Percentiles rank a stretch among this genome's conserved stretches.
Evolutionary conservation across 768 basidiomycete species (phyloP).

Genomic region (Tylopilus rubrobrunneus): DNA sequence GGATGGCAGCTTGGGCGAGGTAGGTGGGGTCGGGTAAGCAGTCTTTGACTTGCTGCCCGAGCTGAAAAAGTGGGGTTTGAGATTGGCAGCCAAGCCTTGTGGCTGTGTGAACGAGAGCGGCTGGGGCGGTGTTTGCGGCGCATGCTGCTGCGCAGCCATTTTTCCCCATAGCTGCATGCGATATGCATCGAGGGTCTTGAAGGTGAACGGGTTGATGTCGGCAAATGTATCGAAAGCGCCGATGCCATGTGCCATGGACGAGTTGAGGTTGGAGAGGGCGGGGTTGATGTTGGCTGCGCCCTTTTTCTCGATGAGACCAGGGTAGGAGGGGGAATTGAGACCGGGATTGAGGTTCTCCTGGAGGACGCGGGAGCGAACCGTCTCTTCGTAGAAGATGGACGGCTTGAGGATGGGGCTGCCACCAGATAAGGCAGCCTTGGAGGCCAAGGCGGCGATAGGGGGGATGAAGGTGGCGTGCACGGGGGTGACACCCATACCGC

Average conservation of each 20-base stretch:
- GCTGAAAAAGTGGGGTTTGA: conserved; percentile 38
- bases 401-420: conserved; percentile 29
- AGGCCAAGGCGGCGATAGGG: conserved; percentile 44
- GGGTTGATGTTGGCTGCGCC: conserved; percentile 29
- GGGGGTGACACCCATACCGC: conserved; percentile 70
- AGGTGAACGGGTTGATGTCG: conserved; percentile 78
- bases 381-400: conserved; percentile 31
- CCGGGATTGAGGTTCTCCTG: conserved; percentile 27
- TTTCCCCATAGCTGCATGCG: conserved; percentile 92
- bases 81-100: conserved; percentile 37
- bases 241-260: conserved; percentile 23
- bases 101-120: conserved; percentile 14
- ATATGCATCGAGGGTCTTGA: conserved; percentile 82
- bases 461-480: conserved; percentile 84
- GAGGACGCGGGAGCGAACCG: conserved; percentile 18
- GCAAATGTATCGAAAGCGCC: conserved; percentile 72
- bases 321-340: conserved; percentile 18
- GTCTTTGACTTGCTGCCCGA: conserved; percentile 10
- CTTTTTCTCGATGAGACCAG: conserved; percentile 29
- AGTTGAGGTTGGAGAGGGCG: conserved; percentile 27
- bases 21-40: conserved; percentile 42
- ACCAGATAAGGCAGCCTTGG: conserved; percentile 22
- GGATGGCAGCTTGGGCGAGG: conserved; percentile 33
- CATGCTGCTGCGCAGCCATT: conserved; percentile 72
- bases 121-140: conserved; percentile 37